Conservation (phyloP, 2,329 filamentous ascomycete genomes). For the Hirsutella thompsonii region DNA sequence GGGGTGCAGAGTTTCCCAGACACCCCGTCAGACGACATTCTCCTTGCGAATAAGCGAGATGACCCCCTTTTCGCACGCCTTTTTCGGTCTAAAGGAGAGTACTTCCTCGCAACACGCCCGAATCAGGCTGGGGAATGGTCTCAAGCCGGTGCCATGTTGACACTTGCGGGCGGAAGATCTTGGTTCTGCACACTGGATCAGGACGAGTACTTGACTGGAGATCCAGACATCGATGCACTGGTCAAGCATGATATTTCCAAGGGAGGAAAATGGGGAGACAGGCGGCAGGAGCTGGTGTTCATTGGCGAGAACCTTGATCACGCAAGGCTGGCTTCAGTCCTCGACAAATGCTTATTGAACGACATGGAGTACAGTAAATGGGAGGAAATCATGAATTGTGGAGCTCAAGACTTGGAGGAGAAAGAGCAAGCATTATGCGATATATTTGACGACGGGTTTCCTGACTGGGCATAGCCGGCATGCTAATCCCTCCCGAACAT, state of each 20-base stretch:
- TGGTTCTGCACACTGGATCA: slow-evolving; percentile 50
- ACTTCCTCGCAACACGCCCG: slow-evolving; percentile 39
- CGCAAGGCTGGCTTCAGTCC: slow-evolving; percentile 30
- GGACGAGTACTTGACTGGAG: slow-evolving; percentile 33
- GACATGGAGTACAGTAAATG: slow-evolving; percentile 43
- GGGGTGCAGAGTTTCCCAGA: slow-evolving; percentile 7
- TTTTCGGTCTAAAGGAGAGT: slow-evolving; percentile 50
- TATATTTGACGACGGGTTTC: slow-evolving; percentile 46
- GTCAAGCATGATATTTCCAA: slow-evolving; percentile 28
- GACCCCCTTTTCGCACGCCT: slow-evolving; percentile 39
- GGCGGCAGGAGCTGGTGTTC: slow-evolving; percentile 60
- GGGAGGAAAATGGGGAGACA: slow-evolving; percentile 53
- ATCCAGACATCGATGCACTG: slow-evolving; percentile 20
- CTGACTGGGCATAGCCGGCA: slow-evolving; percentile 28
- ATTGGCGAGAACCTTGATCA: slow-evolving; percentile 54
- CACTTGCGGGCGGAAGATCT: slow-evolving; percentile 37
- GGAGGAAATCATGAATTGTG: slow-evolving; percentile 36
- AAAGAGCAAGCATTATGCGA: slow-evolving; percentile 32
- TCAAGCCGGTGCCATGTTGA: slow-evolving; percentile 52
- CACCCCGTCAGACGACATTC: slow-evolving; percentile 25
- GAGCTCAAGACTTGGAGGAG: slow-evolving; percentile 18
- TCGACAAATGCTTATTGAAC: slow-evolving; percentile 51
- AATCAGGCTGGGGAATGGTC: slow-evolving; percentile 46
- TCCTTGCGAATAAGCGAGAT: slow-evolving; percentile 42
- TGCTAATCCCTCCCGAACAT: too few species aligned